phyloP scores from a whole-genome alignment of 805 yeast species.

The Metahyphopichia silvanorum region DNA sequence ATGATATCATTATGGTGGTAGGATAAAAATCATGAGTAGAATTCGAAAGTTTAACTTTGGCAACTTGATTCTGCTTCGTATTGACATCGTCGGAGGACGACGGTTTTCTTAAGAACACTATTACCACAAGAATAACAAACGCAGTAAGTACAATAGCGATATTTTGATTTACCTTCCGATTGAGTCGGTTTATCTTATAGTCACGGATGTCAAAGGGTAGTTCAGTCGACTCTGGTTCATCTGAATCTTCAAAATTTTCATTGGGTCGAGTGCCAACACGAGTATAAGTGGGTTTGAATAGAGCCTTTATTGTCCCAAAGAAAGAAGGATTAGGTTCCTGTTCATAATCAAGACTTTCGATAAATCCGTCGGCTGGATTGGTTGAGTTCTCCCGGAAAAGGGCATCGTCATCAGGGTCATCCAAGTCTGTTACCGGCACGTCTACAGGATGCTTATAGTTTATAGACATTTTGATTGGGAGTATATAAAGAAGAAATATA shows the following conservation, averaged over 20 bases:
- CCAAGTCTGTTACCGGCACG: slow-evolving; percentile 55
- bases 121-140: slow-evolving; percentile 2
- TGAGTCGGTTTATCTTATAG: slow-evolving; percentile 21
- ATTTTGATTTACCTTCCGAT: slow-evolving; percentile 16
- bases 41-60: slow-evolving; percentile 46
- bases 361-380: slow-evolving; percentile 7
- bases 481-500: too few species aligned
- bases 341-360: slow-evolving; percentile 24
- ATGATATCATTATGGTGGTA: slow-evolving; percentile 75
- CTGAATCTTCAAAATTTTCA: slow-evolving; percentile 21
- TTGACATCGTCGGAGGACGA: too few species aligned
- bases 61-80: slow-evolving; percentile 9
- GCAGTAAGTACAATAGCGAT: slow-evolving; percentile 9
- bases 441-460: slow-evolving; percentile 42
- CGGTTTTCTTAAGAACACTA: slow-evolving; percentile 2
- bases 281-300: not conserved
- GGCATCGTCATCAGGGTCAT: slow-evolving; percentile 38
- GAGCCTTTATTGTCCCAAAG: slow-evolving; percentile 1
- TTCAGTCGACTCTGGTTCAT: slow-evolving; percentile 11
- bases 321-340: slow-evolving; percentile 1
- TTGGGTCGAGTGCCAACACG: not conserved
- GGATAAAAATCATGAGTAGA: slow-evolving; percentile 70
- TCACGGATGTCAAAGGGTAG: slow-evolving; percentile 15
- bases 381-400: slow-evolving; percentile 16
- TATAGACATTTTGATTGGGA: slow-evolving; percentile 15